These are phyloP conservation scores for Teratosphaeria viscida DNA, from an alignment of 2,329 filamentous ascomycete genomes.

Conservation along the genomic window DNA sequence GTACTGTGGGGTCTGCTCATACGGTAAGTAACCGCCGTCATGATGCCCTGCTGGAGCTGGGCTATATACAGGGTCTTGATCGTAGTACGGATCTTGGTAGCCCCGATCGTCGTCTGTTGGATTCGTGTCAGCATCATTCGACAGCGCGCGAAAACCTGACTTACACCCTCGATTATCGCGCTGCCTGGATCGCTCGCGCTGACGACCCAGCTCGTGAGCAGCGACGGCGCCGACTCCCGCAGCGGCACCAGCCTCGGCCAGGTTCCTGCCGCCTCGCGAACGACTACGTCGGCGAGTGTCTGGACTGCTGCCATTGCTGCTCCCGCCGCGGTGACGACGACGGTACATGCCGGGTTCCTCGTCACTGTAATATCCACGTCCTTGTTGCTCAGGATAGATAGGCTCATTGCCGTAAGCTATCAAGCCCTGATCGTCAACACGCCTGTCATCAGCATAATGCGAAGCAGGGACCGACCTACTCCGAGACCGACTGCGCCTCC, in stretches of 20 bases:
- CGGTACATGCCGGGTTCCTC: conserved; percentile 32
- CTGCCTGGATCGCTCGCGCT: conserved; percentile 43
- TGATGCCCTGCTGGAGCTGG: conserved; percentile 27
- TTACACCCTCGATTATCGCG: conserved; percentile 6
- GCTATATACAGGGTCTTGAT: conserved; percentile 18
- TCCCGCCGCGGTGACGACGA: conserved; percentile 34
- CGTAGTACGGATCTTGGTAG: conserved; percentile 14
- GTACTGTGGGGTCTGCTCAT: conserved; percentile 20
- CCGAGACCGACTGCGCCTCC: conserved; percentile 19
- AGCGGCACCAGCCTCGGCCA: conserved; percentile 47
- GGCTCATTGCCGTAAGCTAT: conserved; percentile 57
- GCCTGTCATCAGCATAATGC: conserved; percentile 30
- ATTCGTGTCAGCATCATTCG: background rate
- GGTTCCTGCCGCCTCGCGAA: conserved; percentile 32
- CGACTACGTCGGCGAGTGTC: conserved; percentile 25
- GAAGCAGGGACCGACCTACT: conserved; percentile 34
- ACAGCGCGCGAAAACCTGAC: background rate
- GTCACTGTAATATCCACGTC: conserved; percentile 26
- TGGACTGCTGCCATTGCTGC: conserved; percentile 31
- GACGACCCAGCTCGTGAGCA: conserved; percentile 44
- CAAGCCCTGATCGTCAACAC: conserved; percentile 40
- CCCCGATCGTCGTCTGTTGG: conserved; percentile 11
- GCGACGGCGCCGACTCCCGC: conserved; percentile 46
- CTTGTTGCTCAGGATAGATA: conserved; percentile 44
- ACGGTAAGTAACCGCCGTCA: conserved; percentile 16